Conservation (phyloP, 176 grass and related monocot species). For the Lolium rigidum region DNA sequence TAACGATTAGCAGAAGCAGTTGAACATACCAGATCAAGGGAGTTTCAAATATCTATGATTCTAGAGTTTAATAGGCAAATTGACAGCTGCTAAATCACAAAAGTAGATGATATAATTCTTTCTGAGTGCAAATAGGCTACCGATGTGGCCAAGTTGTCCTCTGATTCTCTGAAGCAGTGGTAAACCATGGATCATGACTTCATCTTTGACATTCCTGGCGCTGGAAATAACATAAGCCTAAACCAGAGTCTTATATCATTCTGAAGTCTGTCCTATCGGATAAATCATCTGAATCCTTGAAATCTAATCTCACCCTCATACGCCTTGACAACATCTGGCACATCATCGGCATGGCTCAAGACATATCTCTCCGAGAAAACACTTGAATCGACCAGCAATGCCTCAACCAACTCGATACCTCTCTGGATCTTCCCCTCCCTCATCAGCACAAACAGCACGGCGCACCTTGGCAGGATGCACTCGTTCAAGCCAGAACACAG, state of each 20-base stretch:
- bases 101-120: conserved; percentile 2
- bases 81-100: neutral
- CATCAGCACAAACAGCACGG: too few relatives aligned
- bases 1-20: neutral
- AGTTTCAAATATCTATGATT: too few relatives aligned
- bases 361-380: too few relatives aligned
- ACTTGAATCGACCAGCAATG: too few relatives aligned
- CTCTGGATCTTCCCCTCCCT: too few relatives aligned
- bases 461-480: too few relatives aligned
- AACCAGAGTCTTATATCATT: neutral
- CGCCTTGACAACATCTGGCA: too few relatives aligned
- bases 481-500: too few relatives aligned
- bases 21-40: conserved; percentile 4
- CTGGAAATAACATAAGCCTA: neutral
- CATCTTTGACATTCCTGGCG: neutral
- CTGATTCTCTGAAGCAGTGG: neutral
- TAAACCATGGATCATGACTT: conserved; percentile 19
- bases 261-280: neutral
- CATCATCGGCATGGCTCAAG: too few relatives aligned
- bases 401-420: too few relatives aligned
- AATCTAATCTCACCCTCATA: too few relatives aligned
- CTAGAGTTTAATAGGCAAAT: neutral
- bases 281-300: conserved; percentile 18
- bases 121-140: too few relatives aligned
- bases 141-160: neutral